A percentile compares a stretch with the other conserved stretches of the same genome.
Conservation (phyloP, 73 alveolate genomes). For the Paramecium octaurelia region DNA sequence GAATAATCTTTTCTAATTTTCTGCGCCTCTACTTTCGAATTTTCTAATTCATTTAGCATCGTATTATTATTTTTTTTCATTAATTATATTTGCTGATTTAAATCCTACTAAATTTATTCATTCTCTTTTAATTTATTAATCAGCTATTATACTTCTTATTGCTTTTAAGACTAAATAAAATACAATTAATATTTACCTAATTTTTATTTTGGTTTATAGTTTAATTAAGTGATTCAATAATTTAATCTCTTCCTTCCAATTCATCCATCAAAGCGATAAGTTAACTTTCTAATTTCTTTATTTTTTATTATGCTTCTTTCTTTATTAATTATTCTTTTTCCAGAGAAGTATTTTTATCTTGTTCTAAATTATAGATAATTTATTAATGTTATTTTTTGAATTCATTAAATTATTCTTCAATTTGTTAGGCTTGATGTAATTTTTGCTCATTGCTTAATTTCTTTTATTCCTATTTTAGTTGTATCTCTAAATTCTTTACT, state of each 20-base stretch:
- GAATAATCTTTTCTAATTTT: neutral
- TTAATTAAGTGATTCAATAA: neutral
- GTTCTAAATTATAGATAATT: neutral
- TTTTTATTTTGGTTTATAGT: neutral
- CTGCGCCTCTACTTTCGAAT: neutral
- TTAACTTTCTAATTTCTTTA: neutral
- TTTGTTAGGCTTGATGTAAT: neutral
- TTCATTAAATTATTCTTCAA: slow-evolving; percentile 11
- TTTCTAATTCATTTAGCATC: neutral
- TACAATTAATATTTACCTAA: neutral
- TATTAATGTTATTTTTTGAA: neutral
- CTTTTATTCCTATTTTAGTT: neutral
- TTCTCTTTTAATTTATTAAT: neutral
- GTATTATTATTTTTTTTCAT: neutral
- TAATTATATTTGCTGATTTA: neutral
- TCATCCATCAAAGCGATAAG: neutral
- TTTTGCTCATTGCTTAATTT: neutral
- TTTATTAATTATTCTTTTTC: neutral
- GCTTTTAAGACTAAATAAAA: neutral
- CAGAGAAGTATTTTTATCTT: neutral
- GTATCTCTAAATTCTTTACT: neutral
- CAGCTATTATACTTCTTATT: neutral
- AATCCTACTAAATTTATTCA: neutral
- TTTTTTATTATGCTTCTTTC: neutral
- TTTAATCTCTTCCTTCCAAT: neutral